Percentiles rank a stretch among this genome's conserved stretches.
phyloP scores from a whole-genome alignment of 2,329 filamentous ascomycete species.

The Alternaria ventricosa region DNA sequence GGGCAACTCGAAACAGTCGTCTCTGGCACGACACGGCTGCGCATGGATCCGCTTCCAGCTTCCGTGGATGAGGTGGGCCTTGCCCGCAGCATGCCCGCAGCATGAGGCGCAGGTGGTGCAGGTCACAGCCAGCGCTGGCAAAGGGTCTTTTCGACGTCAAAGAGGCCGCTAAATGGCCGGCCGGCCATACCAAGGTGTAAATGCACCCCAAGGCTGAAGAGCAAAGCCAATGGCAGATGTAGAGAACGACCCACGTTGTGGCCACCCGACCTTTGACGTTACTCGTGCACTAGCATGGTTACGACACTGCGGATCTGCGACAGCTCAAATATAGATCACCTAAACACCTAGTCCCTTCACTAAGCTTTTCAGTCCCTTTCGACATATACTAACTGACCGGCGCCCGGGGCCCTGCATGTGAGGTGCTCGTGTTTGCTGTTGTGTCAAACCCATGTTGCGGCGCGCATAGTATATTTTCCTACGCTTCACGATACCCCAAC shows the following conservation, averaged over 20 bases:
- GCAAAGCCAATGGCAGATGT: constrained; percentile 10
- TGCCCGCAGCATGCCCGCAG: constrained; percentile 12
- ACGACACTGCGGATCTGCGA: constrained; percentile 33
- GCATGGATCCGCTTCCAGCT: constrained; percentile 11
- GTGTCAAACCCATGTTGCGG: constrained; percentile 18
- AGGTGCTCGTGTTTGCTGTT: constrained; percentile 31
- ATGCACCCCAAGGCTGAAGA: background rate
- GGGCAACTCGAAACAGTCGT: constrained; percentile 1
- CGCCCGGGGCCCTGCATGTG: constrained; percentile 18
- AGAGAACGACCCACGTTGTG: constrained; percentile 22
- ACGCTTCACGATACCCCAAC: background rate
- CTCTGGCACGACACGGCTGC: constrained; percentile 9
- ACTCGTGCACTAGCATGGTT: constrained; percentile 27
- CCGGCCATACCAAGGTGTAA: constrained; percentile 1
- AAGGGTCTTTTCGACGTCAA: constrained; percentile 4
- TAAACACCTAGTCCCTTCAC: constrained; percentile 24
- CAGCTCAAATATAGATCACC: constrained; percentile 36
- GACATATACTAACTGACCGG: constrained; percentile 17
- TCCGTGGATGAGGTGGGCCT: constrained; percentile 12
- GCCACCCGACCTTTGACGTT: constrained; percentile 15
- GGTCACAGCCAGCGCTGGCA: constrained; percentile 3
- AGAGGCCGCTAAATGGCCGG: constrained; percentile 2
- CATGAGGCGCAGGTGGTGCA: constrained; percentile 20
- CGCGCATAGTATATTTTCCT: constrained; percentile 13
- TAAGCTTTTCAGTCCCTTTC: constrained; percentile 17